Base-by-base conservation (phyloP, 1,139 yeast genomes). In the Wickerhamomyces sp. region DNA sequence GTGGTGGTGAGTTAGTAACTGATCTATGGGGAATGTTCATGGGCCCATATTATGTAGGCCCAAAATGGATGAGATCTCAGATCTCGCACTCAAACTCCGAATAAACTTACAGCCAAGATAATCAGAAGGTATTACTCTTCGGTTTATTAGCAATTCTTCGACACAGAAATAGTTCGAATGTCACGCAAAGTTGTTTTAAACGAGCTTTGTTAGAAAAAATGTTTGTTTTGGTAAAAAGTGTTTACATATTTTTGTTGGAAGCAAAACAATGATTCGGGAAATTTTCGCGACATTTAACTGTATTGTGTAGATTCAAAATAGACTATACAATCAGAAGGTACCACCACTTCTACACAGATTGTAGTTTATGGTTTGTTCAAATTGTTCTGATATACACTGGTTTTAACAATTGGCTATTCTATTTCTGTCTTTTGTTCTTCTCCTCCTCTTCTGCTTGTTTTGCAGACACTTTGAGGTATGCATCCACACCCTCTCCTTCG, bases 401-500 rank as follows among this genome's bases (percentile, higher is more conserved):
- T n/a, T n/a, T n/a, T n/a, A n/a, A n/a, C 28, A 26, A 7, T 7
- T 18, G 14, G 16, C 26, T 7, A 6, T n/a, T 13, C 14, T 22
- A 20, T 15, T 22, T 14, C 12, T 25, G 12, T 25, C 20, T 14
- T 24, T 12, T 14, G 8, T 28, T 14, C 17, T 31, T 18, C 22
- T 35, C 14, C 24, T 39, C 34, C 15, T 44, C 35, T 2, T 39
- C 37, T 15, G 46, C 38, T 19, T 63, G 65, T 39, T 56, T 52
- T 38, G 58, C 52, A 19, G 58, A 58, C 38, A 80, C 80, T 28
- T 61, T 54, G 42, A 81, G 59, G 46, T 77, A 78, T 13, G 72
- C 73, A 37, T 66, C 74, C 18, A 79, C 63, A 0, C 86, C 86
- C 53, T 79, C 85, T 4, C 84, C 84, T 18, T 60, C 44, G 48